A percentile compares a stretch with the other conserved stretches of the same genome.
Evolutionary conservation across 768 basidiomycete genomes (phyloP).

Genomic region (Tulasnella sp.): DNA sequence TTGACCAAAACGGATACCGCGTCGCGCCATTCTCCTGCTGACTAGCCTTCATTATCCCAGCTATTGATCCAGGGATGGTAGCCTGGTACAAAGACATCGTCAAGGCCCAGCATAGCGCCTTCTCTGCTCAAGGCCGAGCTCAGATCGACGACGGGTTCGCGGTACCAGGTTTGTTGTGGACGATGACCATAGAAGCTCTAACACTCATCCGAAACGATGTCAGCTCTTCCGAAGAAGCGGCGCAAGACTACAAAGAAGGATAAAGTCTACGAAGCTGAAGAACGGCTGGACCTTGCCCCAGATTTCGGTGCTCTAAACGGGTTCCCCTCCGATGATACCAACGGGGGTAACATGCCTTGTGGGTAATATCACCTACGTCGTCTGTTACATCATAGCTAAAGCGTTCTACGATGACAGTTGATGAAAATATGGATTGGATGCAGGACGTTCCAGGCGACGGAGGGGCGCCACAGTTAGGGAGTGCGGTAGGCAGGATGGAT

Average conservation of each 20-base stretch:
- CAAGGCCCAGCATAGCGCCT: conserved; percentile 11
- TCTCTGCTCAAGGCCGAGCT: conserved; percentile 5
- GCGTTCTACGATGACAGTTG: background rate
- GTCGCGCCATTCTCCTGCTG: background rate
- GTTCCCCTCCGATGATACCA: background rate
- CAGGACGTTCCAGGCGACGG: background rate
- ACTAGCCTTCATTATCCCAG: background rate
- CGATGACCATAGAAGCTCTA: background rate
- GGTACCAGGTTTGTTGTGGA: conserved; percentile 17
- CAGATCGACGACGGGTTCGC: conserved; percentile 31
- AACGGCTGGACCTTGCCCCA: background rate
- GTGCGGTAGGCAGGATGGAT: background rate
- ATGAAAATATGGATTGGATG: conserved; percentile 20
- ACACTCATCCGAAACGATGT: background rate
- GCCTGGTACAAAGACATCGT: conserved; percentile 20
- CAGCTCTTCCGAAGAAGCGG: conserved; percentile 23
- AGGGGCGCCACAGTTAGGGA: background rate
- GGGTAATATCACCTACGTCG: background rate
- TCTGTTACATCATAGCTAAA: background rate
- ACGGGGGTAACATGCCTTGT: background rate
- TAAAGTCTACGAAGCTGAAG: background rate
- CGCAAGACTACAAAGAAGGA: conserved; percentile 2
- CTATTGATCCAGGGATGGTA: conserved; percentile 13
- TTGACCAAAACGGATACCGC: background rate
- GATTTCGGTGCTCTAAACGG: background rate